Evolutionary conservation across 805 yeast genomes (phyloP), one percentile per base, ranked within the genome.

Genomic region (Blastobotrys chiropterorum): DNA sequence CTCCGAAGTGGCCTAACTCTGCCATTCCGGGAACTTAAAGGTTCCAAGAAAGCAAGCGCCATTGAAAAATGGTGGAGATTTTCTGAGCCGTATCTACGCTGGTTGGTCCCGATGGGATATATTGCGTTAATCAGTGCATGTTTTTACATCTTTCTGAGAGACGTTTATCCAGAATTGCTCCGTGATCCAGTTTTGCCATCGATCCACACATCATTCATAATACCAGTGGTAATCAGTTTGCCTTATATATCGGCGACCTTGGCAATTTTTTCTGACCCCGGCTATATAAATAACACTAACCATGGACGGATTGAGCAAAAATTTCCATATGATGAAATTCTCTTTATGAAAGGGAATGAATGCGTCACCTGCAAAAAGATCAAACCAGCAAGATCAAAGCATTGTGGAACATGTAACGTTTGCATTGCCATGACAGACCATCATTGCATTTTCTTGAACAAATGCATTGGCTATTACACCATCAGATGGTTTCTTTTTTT

Each of bases 401-500:
- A 81, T 62, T 82, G 86, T 62, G 67, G 77, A 11, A 66, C 67
- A 11, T 81, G 85, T 61, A 65, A 70, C 41, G 51, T 61, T 19
- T 81, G 86, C 59, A 65, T 76, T 1, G 67, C 73, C 40, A 58
- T 75, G 55, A 72, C 67, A 56, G 86, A 81, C 64, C 86, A 81
- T 60, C 85, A 81, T 64, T 81, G 86, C 60, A 61, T 80, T 14
- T 81, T 84, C 83, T 66, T 81, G 53, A 81, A 81, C 65, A 80
- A 79, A 57, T 81, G 85, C 59, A 71, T 81, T 19, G 86, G 86
- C 3, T 70, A 72, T 56, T 73, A 77, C 45, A 87, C 87, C 62
- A 81, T 76, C 64, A 65, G 73, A 40, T 83, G 78, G 74, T 87
- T 87, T 61, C 58, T 82, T 50, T 57, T 67, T 2, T 86, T 82